Percentiles rank a stretch among this genome's conserved stretches.
These are phyloP conservation scores for Ophiostoma tasmaniense DNA, from an alignment of 2,329 filamentous ascomycete genomes.

Conservation along the genomic window DNA sequence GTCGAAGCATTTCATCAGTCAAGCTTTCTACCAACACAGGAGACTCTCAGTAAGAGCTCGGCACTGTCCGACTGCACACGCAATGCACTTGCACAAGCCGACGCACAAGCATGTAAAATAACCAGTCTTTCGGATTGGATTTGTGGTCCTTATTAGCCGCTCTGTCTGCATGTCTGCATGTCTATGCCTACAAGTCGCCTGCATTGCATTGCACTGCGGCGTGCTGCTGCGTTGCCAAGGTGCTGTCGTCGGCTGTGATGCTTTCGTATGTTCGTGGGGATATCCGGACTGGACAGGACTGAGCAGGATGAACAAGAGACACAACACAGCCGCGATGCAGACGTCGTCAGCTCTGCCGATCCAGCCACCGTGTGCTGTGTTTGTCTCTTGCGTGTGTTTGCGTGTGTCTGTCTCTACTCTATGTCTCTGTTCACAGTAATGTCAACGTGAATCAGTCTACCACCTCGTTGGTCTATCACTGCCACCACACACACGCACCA, in stretches of 20 bases:
- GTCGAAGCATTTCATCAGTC: background rate
- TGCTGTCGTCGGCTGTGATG: background rate
- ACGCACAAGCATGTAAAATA: background rate
- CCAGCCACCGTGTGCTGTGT: background rate
- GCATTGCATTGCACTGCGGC: background rate
- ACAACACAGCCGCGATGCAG: background rate
- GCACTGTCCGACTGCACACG: background rate
- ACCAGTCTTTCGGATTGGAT: background rate
- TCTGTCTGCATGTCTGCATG: background rate
- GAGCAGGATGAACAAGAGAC: background rate
- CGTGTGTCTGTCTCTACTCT: background rate
- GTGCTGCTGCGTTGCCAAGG: too few species aligned
- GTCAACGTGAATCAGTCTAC: too few species aligned
- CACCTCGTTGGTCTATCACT: too few species aligned
- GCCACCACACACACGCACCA: too few species aligned
- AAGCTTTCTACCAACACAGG: too few species aligned
- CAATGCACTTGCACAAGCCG: background rate
- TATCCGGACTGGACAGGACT: background rate
- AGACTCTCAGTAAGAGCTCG: too few species aligned
- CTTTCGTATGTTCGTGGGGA: background rate
- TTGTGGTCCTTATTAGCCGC: background rate
- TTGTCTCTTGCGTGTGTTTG: background rate
- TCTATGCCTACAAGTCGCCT: too few species aligned
- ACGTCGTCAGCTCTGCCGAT: conserved; percentile 2
- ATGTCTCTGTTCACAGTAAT: background rate